These are phyloP conservation scores for Beauveria pseudobassiana DNA, from an alignment of 2,329 filamentous ascomycete species.

Conservation along the genomic window DNA sequence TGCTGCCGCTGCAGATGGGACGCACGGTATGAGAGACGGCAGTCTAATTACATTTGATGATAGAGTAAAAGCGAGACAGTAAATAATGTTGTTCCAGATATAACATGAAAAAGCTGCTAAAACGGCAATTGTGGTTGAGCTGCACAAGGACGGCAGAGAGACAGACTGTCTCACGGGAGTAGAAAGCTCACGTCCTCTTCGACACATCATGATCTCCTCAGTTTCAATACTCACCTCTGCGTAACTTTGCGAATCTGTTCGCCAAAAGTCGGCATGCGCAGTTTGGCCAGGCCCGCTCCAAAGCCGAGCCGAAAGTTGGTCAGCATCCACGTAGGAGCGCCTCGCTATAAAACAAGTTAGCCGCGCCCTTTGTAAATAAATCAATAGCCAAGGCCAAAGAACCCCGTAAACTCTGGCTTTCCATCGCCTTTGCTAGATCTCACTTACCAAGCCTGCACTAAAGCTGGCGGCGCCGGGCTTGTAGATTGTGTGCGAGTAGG, in stretches of 20 bases:
- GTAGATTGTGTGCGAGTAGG: slow-evolving; percentile 23
- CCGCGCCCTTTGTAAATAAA: not conserved
- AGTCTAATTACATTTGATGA: too few species aligned
- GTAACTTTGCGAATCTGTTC: not conserved
- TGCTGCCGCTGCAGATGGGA: slow-evolving; percentile 16
- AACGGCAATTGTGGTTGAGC: not conserved
- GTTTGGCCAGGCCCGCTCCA: not conserved
- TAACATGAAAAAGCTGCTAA: not conserved
- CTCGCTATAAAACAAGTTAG: slow-evolving; percentile 14
- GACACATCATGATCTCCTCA: not conserved
- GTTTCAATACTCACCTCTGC: not conserved
- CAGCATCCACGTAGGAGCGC: slow-evolving; percentile 18
- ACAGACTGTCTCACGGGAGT: not conserved
- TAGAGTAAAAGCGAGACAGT: not conserved
- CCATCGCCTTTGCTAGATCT: not conserved
- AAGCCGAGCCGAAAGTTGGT: not conserved
- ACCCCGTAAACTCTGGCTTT: not conserved
- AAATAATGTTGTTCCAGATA: too few species aligned
- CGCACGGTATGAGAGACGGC: not conserved
- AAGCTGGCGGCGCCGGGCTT: slow-evolving; percentile 22
- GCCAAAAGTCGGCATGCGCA: not conserved
- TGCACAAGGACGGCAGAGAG: not conserved
- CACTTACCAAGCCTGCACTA: slow-evolving; percentile 21
- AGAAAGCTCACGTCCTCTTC: not conserved
- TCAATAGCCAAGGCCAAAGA: not conserved